Base-by-base conservation (phyloP, 768 basidiomycete genomes). In the Tricholoma saponaceum region DNA sequence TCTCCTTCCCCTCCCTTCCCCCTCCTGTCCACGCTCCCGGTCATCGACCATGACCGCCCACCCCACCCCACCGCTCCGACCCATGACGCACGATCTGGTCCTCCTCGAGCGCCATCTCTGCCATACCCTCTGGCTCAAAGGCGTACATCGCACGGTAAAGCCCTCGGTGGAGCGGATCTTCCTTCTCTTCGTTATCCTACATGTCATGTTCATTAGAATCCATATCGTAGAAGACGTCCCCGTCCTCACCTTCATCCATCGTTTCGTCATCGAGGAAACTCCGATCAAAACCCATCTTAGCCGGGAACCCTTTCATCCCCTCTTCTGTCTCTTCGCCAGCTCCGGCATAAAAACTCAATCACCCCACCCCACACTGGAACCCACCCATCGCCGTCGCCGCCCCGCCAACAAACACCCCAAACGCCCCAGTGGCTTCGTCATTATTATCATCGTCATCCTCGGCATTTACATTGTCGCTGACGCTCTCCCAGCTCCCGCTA, bases 81-180 rank as follows among this genome's bases (percentile, higher is more conserved):
- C 89, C 3, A 91, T 70, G 25, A 92, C 89, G 2, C 13, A 94
- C 85, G 49, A 89, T 61, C 72, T 93, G 89, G 46, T 86, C 92
- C 70, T 91, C 89, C 61, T 78, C 82, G 55, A 94, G 71, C 44
- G 76, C 76, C 89, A 93, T 91, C 82, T 95, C 92, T 32, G 89
- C 87, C 16, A 83, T 83, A 1, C 90, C 87, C 64, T 92, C 89
- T 0, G 89, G 87, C 58, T 86, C 84, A 60, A 95, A 93, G 4
- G 84, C 77, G 60, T 87, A 94, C 69, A 91, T 12, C 8, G 92
- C 90, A 14, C 86, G 83, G 65, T 94, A 94, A 1, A 88, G 58
- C 0, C 92, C 92, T 0, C 91, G 87, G 22, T 76, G 71, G 1
- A 90, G 77, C 41, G 76, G 77, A 5, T 76, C 77, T 14, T 63